Base-by-base conservation (phyloP, 164 flowering plant genomes). In the Umbilicus rupestris region DNA sequence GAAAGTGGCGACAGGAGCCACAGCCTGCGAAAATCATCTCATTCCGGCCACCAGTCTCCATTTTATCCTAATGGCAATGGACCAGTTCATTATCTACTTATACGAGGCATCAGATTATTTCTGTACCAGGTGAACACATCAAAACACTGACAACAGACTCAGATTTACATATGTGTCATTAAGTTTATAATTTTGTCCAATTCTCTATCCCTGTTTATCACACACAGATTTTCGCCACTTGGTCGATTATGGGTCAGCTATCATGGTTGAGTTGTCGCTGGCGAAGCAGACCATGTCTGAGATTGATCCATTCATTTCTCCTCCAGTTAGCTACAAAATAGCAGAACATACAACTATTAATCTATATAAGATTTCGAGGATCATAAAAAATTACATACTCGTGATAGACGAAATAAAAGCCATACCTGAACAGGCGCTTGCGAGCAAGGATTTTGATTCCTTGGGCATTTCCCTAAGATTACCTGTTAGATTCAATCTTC, bases 1-100 rank as follows among this genome's bases (percentile, higher is more conserved):
- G 97, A 90, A 65, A 67, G 88, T 35, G 83, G 80, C 19, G 92
- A 85, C 69, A 88, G 77, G 73, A 92, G 90, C 57, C 87, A 87
- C 77, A 79, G 81, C 75, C 67, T 81, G 75, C 80, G 82, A 30
- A 68, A 76, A 71, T 84, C 96, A 30, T 87, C 96, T 30, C 88
- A 88, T 75, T 93, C 96, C 1, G 96, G 96, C 39, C 80, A 84
- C 24, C 86, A 79, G 31, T 79, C 85, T 12, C 83, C 87, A 7
- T 58, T 77, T 1, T 71, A 82, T 73, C 44, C 16, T 1, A 74
- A 72, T 72, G 72, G 96, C 69, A 70, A 81, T 68, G 84, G 84
- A 39, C 78, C 78, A 37, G 83, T 86, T 45, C 78, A 81, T 24
- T 85, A 87, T 72, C 85, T 82, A 50, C 88, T 83, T 65, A 7